These are phyloP conservation scores for Dendrobium officinale DNA, from an alignment of 106 monocot genomes.

Conservation along the genomic window DNA sequence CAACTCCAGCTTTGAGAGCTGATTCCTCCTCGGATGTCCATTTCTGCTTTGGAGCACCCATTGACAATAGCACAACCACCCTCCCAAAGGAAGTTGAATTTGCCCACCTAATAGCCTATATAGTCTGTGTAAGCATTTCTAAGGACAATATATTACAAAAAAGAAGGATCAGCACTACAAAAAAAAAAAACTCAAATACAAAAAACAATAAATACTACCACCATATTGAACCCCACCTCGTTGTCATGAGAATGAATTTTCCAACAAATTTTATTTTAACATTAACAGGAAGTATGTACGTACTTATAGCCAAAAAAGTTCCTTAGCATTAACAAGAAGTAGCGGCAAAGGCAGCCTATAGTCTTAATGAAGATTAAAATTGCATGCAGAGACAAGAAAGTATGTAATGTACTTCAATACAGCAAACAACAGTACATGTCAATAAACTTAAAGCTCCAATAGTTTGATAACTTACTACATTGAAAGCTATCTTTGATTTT, in stretches of 20 bases:
- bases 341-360: background rate
- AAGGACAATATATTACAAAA: background rate
- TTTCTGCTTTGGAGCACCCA: conserved; percentile 85
- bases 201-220: background rate
- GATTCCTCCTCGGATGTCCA: conserved; percentile 76
- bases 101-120: background rate
- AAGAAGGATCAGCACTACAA: background rate
- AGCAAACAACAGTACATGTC: background rate
- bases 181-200: background rate
- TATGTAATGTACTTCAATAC: background rate
- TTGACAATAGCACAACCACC: conserved; percentile 10
- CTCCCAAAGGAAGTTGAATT: background rate
- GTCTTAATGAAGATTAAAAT: background rate
- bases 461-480: too few species aligned
- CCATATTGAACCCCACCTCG: background rate
- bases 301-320: too few species aligned
- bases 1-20: conserved; percentile 70
- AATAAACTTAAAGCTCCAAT: too few species aligned
- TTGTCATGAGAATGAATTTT: background rate
- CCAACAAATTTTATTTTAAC: background rate
- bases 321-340: too few species aligned
- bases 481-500: too few species aligned
- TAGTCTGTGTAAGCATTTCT: background rate
- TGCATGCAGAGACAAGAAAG: background rate
- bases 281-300: background rate